Evolutionary conservation across 148 eudicot genomes (phyloP), one percentile per base, ranked within the genome.

Genomic region (Salicornia ramosissima): DNA sequence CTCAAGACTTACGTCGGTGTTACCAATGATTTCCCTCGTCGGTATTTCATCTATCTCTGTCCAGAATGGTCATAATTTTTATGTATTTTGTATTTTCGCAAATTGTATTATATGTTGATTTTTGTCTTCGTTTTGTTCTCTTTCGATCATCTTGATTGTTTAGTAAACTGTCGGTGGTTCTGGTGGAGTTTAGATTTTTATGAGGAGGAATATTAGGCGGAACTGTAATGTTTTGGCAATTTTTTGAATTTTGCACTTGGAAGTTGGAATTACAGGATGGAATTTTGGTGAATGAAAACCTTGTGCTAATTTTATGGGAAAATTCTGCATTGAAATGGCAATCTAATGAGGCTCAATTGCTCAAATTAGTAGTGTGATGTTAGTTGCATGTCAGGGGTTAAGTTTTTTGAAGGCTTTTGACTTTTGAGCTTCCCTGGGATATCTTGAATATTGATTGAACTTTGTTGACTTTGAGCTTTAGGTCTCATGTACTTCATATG

Each of bases 1-100:
- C 77, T 85, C 78, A 90, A 85, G 72, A 90, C 94, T 47, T 90
- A 90, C 43, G 88, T 88, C 11, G 97, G 91, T 14, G 90, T 81
- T 78, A 83, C 97, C 74, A 85, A 70, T 51, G 70, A 88, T 82
- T 90, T 90, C 79, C 61, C 79, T 63, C 89, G 91, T 74, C 90
- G 93, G 92, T 87, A 83, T 29, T 13, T 12, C 11, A 4, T 14
- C 22, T 16, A 58, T 56, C 60, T 66, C 56, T 71, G 0, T 65
- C 18, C n/a, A n/a, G n/a, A n/a, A n/a, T n/a, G n/a, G n/a, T n/a
- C n/a, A 5, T 65, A 22, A 4, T 45, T 65, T 40, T 21, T 26
- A 9, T 10, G 3, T 11, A 33, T 36, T 3, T 9, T 26, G 51
- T 19, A 24, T 40, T 43, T 6, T 40, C 3, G 52, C 42, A 1